A percentile compares a stretch with the other conserved stretches of the same genome.
Evolutionary conservation across 345 rosid genomes (phyloP).

Genomic region (Pistacia vera): DNA sequence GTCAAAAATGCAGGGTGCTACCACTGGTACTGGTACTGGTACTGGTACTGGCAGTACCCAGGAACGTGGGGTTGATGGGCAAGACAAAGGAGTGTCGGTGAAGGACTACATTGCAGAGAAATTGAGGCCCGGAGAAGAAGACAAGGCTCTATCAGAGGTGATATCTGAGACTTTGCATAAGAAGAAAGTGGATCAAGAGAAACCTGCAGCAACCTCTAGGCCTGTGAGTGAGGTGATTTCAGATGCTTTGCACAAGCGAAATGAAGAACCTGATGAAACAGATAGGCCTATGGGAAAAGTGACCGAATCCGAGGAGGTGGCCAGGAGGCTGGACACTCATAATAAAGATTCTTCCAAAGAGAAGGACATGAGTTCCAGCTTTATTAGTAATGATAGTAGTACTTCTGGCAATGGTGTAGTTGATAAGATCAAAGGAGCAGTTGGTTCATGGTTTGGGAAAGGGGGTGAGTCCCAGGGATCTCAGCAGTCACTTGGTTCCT

Average conservation of each 20-base stretch:
- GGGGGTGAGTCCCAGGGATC: constrained; percentile 24
- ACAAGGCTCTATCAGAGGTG: constrained; percentile 61
- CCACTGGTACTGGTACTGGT: constrained; percentile 12
- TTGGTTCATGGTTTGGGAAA: constrained; percentile 60
- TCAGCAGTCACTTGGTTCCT: constrained; percentile 32
- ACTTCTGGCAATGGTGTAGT: constrained; percentile 39
- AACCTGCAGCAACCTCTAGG: not conserved
- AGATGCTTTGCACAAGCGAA: not conserved
- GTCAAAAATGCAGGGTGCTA: constrained; percentile 34
- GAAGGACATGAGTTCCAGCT: constrained; percentile 13
- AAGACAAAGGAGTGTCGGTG: constrained; percentile 55
- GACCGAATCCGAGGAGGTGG: constrained; percentile 64
- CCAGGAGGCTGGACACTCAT: constrained; percentile 37
- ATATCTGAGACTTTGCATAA: constrained; percentile 48
- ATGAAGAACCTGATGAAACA: constrained; percentile 6
- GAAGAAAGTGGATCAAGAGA: constrained; percentile 22
- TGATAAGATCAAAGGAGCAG: constrained; percentile 55
- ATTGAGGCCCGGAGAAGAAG: constrained; percentile 77
- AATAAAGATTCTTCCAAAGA: constrained; percentile 24
- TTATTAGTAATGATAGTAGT: not conserved
- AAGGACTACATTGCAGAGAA: constrained; percentile 59
- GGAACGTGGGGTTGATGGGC: constrained; percentile 8
- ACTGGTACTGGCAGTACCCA: constrained; percentile 4
- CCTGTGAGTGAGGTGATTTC: constrained; percentile 36
- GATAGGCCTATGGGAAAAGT: constrained; percentile 37